Percentiles rank a stretch among this genome's conserved stretches.
phyloP scores from a whole-genome alignment of 1,139 yeast species.

The Pichia sp. region DNA sequence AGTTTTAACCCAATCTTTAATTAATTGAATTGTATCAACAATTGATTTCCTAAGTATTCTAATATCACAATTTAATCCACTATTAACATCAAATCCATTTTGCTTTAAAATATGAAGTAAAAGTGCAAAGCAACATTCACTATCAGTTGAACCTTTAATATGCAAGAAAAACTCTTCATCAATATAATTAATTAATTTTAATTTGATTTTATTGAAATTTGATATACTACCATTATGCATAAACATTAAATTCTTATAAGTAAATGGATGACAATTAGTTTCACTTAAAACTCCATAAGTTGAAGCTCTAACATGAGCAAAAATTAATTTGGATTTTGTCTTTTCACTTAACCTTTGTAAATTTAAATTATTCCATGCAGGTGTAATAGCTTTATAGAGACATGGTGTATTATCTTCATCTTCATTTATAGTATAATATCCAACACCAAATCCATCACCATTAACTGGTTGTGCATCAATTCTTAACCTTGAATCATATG shows the following conservation, averaged over 20 bases:
- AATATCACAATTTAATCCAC: constrained; percentile 42
- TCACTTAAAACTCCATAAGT: constrained; percentile 92
- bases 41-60: constrained; percentile 59
- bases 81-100: constrained; percentile 67
- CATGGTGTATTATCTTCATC: constrained; percentile 45
- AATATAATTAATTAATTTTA: constrained; percentile 61
- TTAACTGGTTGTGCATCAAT: constrained; percentile 89
- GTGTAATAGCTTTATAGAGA: constrained; percentile 87
- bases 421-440: constrained; percentile 66
- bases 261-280: constrained; percentile 93
- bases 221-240: constrained; percentile 97
- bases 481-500: constrained; percentile 83
- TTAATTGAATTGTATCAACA: constrained; percentile 60
- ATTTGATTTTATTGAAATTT: constrained; percentile 64
- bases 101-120: constrained; percentile 69
- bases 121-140: constrained; percentile 90
- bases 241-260: constrained; percentile 79
- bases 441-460: constrained; percentile 98
- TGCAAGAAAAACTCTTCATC: constrained; percentile 71
- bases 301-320: constrained; percentile 94
- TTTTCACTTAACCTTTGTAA: constrained; percentile 78
- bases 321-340: constrained; percentile 75
- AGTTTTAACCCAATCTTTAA: constrained; percentile 60
- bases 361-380: constrained; percentile 96
- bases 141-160: constrained; percentile 91